Evolutionary conservation across 1,139 yeast species (phyloP).

Genomic region (Scheffersomyces parashehatae): DNA sequence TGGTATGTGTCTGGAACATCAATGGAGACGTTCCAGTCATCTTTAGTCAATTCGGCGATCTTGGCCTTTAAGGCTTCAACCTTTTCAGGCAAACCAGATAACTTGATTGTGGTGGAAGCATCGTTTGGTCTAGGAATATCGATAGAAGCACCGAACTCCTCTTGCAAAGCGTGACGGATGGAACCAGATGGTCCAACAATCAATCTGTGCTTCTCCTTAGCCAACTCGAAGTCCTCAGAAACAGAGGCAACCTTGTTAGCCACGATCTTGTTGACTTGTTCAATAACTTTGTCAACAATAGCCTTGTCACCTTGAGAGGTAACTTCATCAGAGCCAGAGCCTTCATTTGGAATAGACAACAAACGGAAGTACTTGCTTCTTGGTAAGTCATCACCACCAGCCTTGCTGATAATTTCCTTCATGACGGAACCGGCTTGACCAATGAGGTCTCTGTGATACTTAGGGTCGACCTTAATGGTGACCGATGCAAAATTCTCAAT

Average conservation of each 20-base stretch:
- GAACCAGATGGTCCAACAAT: constrained; percentile 84
- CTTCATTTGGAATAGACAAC: constrained; percentile 75
- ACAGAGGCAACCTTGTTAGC: constrained; percentile 64
- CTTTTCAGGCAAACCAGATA: constrained; percentile 64
- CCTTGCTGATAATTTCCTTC: constrained; percentile 72
- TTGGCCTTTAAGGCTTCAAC: constrained; percentile 58
- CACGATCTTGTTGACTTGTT: constrained; percentile 64
- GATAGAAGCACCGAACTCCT: constrained; percentile 63
- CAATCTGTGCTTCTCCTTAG: constrained; percentile 74
- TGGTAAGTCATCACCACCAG: constrained; percentile 68
- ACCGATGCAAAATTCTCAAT: constrained; percentile 65
- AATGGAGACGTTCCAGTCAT: constrained; percentile 47
- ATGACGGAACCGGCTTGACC: constrained; percentile 81
- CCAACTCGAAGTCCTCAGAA: constrained; percentile 57
- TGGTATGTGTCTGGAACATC: constrained; percentile 62
- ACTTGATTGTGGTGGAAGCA: constrained; percentile 43
- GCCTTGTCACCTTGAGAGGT: constrained; percentile 73
- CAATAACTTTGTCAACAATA: constrained; percentile 70
- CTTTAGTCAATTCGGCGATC: constrained; percentile 54
- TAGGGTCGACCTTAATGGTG: constrained; percentile 69
- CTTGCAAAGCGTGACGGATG: constrained; percentile 71
- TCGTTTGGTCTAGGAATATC: constrained; percentile 67
- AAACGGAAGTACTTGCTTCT: constrained; percentile 53
- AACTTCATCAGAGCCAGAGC: constrained; percentile 61
- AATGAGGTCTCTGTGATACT: constrained; percentile 75